Evolutionary conservation across 139 green algal species (phyloP), one percentile per base, ranked within the genome.

Genomic region (Asterochloris sp.): DNA sequence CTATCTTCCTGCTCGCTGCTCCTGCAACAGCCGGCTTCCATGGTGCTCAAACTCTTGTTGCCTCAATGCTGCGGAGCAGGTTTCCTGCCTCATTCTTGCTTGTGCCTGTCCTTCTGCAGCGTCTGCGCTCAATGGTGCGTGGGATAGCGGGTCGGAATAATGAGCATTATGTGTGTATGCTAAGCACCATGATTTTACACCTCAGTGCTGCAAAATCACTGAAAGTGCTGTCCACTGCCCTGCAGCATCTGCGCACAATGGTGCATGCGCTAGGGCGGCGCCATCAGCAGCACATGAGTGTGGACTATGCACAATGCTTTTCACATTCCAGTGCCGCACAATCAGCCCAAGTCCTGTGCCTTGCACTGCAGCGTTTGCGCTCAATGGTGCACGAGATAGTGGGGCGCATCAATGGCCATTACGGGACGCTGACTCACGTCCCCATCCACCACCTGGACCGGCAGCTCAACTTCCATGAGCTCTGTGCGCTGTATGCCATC

Each of bases 71-170:
- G 38, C 38, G 38, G 38, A 6, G 38, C 38, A 54, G 38, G 38
- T 54, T 2, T 2, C 38, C 6, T 6, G 6, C 38, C 38, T 54
- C 38, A 54, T 2, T 54, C 4, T 54, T 54, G 38, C 6, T 54
- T 54, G n/a, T n/a, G n/a, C n/a, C 38, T 54, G 4, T 54, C 4
- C 38, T 24, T 0, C 23, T 79, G 84, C 84, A 87, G 84, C 92
- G 92, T 82, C 91, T 99, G 87, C 87, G 94, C 26, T 93, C 85
- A 64, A 95, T 96, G 91, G 96, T 99, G 73, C 97, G 99, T 83
- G 97, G 99, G 93, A 97, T 99, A 12, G 97, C 99, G 64, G 97
- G 97, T 9, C 92, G 97, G 80, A 99, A 99, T 90, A 99, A 99
- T 86, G 97, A 97, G 15, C 84, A 89, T 76, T 99, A 98, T 84